Conservation (phyloP, 2,329 filamentous ascomycete species). For the Magnaporthiopsis poae region DNA sequence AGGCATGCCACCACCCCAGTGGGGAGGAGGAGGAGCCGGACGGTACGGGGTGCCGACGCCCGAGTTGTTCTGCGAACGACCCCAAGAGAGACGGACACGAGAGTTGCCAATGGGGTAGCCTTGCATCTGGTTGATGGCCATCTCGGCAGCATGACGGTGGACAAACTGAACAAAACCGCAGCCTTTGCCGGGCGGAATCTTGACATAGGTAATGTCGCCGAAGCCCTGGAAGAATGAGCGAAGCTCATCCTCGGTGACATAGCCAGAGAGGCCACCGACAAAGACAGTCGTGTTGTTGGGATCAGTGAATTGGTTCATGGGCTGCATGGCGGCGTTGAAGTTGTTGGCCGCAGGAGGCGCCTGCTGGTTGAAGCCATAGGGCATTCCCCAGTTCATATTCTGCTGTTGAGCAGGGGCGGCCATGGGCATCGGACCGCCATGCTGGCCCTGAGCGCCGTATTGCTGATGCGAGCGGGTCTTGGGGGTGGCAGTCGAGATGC, state of each 20-base stretch:
- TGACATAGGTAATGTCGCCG: conserved; percentile 98
- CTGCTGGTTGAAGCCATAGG: conserved; percentile 15
- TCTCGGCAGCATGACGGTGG: conserved; percentile 94
- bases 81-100: conserved; percentile 93
- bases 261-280: conserved; percentile 90
- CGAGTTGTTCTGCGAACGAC: conserved; percentile 97
- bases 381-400: conserved; percentile 31
- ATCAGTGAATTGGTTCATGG: conserved; percentile 99
- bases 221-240: conserved; percentile 99
- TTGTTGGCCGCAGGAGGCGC: conserved; percentile 16
- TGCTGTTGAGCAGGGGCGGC: conserved; percentile 32
- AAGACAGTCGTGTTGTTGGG: conserved; percentile 99
- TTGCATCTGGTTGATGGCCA: conserved; percentile 99
- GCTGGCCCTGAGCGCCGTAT: conserved; percentile 23
- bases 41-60: conserved; percentile 95
- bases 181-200: conserved; percentile 97
- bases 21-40: conserved; percentile 63
- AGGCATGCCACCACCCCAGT: conserved; percentile 36
- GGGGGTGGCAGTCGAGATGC: conserved; percentile 92
- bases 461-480: conserved; percentile 62
- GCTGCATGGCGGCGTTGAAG: conserved; percentile 20
- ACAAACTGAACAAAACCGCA: conserved; percentile 99
- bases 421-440: conserved; percentile 23
- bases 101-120: conserved; percentile 99
- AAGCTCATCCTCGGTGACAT: conserved; percentile 98